Base-by-base conservation (phyloP, 495 filamentous ascomycete species). In the Aspergillus affinis region DNA sequence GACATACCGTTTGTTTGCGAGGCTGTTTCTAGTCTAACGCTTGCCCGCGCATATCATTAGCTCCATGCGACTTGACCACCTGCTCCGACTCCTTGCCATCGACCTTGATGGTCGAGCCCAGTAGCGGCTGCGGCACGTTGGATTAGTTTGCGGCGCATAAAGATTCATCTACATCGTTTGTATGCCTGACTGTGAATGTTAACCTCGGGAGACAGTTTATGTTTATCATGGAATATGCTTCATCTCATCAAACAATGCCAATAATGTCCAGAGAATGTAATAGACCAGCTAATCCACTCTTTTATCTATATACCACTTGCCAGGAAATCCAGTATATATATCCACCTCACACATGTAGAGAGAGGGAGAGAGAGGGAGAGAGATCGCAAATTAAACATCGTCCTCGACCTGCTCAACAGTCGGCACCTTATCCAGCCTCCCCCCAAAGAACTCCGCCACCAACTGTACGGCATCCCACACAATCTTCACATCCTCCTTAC, bases 41-140 rank as follows among this genome's bases (percentile, higher is more conserved):
- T 26, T 26, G 23, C 23, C 23, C 23, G 23, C 23, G 23, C 2
- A 4, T 26, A 26, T 26, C 23, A 26, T 26, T 26, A 2, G 23
- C 23, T 26, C 23, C 23, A 26, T 2, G 23, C 2, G 23, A 26
- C 23, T 26, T 26, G 23, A 26, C 2, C 2, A 26, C 23, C n/a
- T n/a, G n/a, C n/a, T 99, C 95, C 54, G 86, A 88, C 72, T 96
- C 92, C 65, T 96, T 91, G 58, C 92, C 92, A 55, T 97, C 93
- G 2, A 92, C 88, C 72, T 99, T 99, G 58, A 98, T 90, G 1
- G 93, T 97, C n/a, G 92, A 96, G 57, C 95, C 95, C 50, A 99
- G 82, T 12, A 88, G 79, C 15, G 91, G 88, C 72, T 98, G 95
- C 51, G 90, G 87, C 21, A 99, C n/a, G n/a, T n/a, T n/a, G n/a